Evolutionary conservation across 352 stramenopile genomes (phyloP).

Genomic region (Phytophthora hybrid): DNA sequence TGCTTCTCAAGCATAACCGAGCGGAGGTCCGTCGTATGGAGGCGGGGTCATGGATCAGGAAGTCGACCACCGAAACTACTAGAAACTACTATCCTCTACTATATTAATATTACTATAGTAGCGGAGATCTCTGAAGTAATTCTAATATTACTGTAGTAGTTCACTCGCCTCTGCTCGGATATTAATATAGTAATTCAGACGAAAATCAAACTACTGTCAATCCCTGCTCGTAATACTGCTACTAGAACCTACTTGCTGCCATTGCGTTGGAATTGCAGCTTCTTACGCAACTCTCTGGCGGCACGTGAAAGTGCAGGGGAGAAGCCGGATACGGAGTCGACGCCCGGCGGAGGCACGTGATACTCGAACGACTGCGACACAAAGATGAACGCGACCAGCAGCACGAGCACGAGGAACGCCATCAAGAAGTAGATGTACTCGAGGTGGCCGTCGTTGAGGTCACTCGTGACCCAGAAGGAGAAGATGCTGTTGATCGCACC

Average conservation of each 20-base stretch:
- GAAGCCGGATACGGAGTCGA: constrained; percentile 64
- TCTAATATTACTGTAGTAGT: no score
- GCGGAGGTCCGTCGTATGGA: no score
- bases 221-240: no score
- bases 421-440: constrained; percentile 92
- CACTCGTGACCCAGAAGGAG: constrained; percentile 90
- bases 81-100: no score
- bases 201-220: no score
- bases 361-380: constrained; percentile 88
- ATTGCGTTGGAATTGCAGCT: constrained; percentile 45
- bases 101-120: no score
- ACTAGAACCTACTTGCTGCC: constrained; percentile 33
- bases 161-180: no score
- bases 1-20: no score
- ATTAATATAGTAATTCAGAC: no score
- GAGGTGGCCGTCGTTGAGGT: constrained; percentile 92
- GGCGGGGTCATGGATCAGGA: no score
- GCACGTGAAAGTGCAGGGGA: constrained; percentile 68
- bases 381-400: constrained; percentile 64
- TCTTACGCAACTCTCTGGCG: constrained; percentile 50
- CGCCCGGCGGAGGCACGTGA: constrained; percentile 59
- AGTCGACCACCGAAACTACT: no score
- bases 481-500: constrained; percentile 89
- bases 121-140: no score
- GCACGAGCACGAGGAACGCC: constrained; percentile 71